These are phyloP conservation scores for Aegilops tauschii DNA, from an alignment of 176 grass and related monocot species.

Conservation along the genomic window DNA sequence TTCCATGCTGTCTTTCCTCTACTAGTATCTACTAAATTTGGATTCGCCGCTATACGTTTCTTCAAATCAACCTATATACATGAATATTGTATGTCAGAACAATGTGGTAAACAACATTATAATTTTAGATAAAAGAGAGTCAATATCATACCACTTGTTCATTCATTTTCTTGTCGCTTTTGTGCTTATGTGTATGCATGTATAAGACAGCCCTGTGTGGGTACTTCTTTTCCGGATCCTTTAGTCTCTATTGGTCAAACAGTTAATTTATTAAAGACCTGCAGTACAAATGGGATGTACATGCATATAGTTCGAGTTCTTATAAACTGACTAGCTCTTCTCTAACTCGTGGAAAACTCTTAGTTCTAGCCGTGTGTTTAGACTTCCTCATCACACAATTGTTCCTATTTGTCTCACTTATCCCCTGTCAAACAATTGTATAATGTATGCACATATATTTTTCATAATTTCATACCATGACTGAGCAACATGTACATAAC, in stretches of 20 bases:
- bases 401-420: neutral
- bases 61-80: neutral
- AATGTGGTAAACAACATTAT: neutral
- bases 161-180: conserved; percentile 1
- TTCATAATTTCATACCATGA: neutral
- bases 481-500: no score
- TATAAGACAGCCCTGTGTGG: neutral
- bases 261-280: neutral
- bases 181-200: neutral
- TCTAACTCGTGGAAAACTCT: neutral
- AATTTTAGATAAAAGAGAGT: neutral
- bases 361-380: neutral
- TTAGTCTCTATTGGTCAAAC: neutral
- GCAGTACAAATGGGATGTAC: neutral
- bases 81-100: neutral
- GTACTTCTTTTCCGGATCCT: neutral
- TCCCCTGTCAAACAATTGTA: neutral
- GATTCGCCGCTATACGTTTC: neutral
- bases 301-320: neutral
- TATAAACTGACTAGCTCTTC: neutral
- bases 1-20: neutral
- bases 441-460: neutral
- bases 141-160: neutral
- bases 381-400: neutral
- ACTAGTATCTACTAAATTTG: neutral